These are phyloP conservation scores for Phytophthora aleatoria DNA, from an alignment of 352 stramenopile genomes.

Conservation along the genomic window DNA sequence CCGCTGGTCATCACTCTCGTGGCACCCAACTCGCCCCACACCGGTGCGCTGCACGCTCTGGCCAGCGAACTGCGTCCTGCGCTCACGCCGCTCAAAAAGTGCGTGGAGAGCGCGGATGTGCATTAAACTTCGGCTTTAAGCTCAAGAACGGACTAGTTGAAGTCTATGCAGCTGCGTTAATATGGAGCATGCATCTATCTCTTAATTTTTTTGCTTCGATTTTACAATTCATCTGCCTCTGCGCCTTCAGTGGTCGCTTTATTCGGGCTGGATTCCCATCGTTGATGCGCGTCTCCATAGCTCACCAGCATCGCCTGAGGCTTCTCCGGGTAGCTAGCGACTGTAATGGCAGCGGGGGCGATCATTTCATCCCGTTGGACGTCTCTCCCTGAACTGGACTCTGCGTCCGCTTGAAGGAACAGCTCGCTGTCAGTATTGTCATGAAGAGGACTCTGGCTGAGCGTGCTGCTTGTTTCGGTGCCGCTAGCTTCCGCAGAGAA, in stretches of 20 bases:
- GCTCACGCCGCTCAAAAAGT: conserved; percentile 73
- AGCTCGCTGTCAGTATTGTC: conserved; percentile 12
- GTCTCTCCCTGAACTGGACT: background rate
- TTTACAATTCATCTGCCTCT: conserved; percentile 22
- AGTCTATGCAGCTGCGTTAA: conserved; percentile 18
- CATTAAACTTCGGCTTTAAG: conserved; percentile 36
- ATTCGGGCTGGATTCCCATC: conserved; percentile 20
- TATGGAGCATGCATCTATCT: conserved; percentile 23
- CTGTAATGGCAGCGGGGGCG: conserved; percentile 21
- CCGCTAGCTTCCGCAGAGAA: conserved; percentile 22
- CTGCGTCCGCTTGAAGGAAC: conserved; percentile 9
- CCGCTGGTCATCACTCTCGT: conserved; percentile 83
- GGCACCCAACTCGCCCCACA: conserved; percentile 57
- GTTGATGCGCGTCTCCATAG: conserved; percentile 15
- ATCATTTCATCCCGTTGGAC: conserved; percentile 21
- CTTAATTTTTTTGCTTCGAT: conserved; percentile 24
- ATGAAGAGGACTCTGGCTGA: conserved; percentile 19
- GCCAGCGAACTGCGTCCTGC: conserved; percentile 58
- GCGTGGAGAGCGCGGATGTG: conserved; percentile 74
- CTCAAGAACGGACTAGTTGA: background rate
- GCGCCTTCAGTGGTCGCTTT: conserved; percentile 9
- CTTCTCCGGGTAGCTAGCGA: conserved; percentile 30
- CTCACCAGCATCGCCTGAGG: conserved; percentile 28
- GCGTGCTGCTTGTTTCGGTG: conserved; percentile 30
- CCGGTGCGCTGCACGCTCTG: conserved; percentile 66